Evolutionary conservation across 2,329 filamentous ascomycete genomes (phyloP), one percentile per base, ranked within the genome.

Genomic region (Akanthomyces muscarius): DNA sequence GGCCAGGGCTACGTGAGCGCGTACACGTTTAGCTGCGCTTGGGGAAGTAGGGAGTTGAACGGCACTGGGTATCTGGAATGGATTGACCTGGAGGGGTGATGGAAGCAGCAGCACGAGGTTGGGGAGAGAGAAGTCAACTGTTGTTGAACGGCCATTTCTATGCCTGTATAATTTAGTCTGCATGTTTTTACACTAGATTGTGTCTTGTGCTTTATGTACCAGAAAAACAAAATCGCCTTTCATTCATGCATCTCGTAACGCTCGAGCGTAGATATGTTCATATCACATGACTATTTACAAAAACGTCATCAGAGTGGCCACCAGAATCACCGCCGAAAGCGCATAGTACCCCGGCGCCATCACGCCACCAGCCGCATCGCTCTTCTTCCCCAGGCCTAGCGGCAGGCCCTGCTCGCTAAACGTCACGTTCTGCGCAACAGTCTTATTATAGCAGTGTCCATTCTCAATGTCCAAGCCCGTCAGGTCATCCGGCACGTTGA

Each of bases 401-500:
- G 81, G 82, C 63, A 86, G 68, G 0, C 84, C 87, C 71, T 90
- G 88, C 64, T 83, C 81, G 11, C 81, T 81, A 69, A 91, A 92
- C 0, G 89, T 91, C 48, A 92, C 78, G 65, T 92, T 91, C 73
- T 92, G 89, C 44, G 77, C 73, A 6, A 92, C 81, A 0, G 80
- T 81, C 36, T 74, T 68, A 68, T 92, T 92, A 68, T 85, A 81
- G 28, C 58, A 61, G n/a, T 45, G 38, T 4, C 48, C 89, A 51
- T 83, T 84, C 3, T 77, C 80, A 64, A 93, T 86, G 68, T 93
- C 88, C 65, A 91, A 74, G 3, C 81, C 80, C 7, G 69, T 80
- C 44, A 93, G 74, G 68, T 93, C 90, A 72, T 92, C 86, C 1
- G 89, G 83, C 21, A 88, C 81, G 18, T 82, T 77, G 80, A 94